These are phyloP conservation scores for Puccinia brachypodii DNA, from an alignment of 1,284 basidiomycete species.

Conservation along the genomic window DNA sequence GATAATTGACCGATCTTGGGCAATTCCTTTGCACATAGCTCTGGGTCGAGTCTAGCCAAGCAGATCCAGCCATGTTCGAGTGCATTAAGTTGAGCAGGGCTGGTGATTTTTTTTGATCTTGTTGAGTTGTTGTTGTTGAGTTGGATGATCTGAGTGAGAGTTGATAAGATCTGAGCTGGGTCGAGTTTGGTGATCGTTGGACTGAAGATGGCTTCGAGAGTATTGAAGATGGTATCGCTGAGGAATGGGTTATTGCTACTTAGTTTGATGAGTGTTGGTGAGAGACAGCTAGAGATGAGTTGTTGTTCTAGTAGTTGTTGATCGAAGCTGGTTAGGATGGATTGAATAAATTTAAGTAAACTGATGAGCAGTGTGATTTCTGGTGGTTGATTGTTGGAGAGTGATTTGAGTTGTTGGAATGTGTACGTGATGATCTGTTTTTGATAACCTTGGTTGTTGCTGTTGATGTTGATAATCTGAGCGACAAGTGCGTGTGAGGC, in stretches of 20 bases:
- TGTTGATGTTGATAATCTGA: constrained; percentile 75
- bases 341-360: constrained; percentile 44
- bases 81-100: constrained; percentile 72
- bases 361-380: constrained; percentile 63
- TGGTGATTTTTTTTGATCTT: constrained; percentile 35
- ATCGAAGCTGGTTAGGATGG: constrained; percentile 61
- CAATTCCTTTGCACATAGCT: constrained; percentile 64
- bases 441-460: constrained; percentile 72
- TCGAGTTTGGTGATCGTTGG: constrained; percentile 65
- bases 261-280: constrained; percentile 47
- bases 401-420: constrained; percentile 60
- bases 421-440: constrained; percentile 78
- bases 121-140: background rate
- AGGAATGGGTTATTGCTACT: constrained; percentile 56
- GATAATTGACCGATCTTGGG: constrained; percentile 49
- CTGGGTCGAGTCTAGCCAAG: constrained; percentile 61
- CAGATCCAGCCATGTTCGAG: constrained; percentile 70
- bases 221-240: constrained; percentile 68
- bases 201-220: constrained; percentile 71
- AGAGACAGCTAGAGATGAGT: constrained; percentile 47
- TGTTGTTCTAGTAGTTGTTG: background rate
- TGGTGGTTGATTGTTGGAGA: constrained; percentile 69
- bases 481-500: constrained; percentile 81
- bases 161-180: constrained; percentile 59
- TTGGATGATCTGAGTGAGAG: constrained; percentile 56